Percentiles rank a stretch among this genome's conserved stretches.
phyloP scores from a whole-genome alignment of 805 yeast species.

The Candida tibetensis region DNA sequence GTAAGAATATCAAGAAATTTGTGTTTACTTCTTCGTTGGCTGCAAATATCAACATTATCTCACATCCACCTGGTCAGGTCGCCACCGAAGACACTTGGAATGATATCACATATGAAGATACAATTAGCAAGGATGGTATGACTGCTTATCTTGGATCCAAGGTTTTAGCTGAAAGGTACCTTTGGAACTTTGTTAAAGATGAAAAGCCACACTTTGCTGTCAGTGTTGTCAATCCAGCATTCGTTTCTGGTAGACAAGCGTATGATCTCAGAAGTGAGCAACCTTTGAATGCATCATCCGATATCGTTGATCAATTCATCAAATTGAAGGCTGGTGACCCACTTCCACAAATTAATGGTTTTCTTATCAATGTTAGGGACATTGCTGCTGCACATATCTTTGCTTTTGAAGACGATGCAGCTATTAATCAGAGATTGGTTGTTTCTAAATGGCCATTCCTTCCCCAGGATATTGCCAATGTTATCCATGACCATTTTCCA shows the following conservation, averaged over 20 bases:
- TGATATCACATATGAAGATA: slow-evolving; percentile 49
- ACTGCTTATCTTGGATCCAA: slow-evolving; percentile 31
- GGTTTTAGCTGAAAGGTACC: slow-evolving; percentile 19
- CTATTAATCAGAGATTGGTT: slow-evolving; percentile 11
- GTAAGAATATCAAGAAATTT: slow-evolving; percentile 14
- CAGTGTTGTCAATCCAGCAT: slow-evolving; percentile 52
- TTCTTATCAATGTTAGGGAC: slow-evolving; percentile 45
- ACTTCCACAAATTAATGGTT: slow-evolving; percentile 23
- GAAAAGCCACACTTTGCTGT: slow-evolving; percentile 35
- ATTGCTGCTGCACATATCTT: slow-evolving; percentile 45
- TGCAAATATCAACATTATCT: slow-evolving; percentile 10
- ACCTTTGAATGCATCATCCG: slow-evolving; percentile 34
- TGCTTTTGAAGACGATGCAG: slow-evolving; percentile 31
- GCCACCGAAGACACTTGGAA: slow-evolving; percentile 52
- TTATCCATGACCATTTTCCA: slow-evolving; percentile 21
- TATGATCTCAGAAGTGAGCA: slow-evolving; percentile 31
- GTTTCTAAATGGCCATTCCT: slow-evolving; percentile 15
- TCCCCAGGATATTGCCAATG: slow-evolving; percentile 22
- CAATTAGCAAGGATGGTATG: slow-evolving; percentile 34
- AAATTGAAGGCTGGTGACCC: slow-evolving; percentile 22
- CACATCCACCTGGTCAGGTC: slow-evolving; percentile 27
- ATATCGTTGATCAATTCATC: slow-evolving; percentile 41
- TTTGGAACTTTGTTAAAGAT: slow-evolving; percentile 19
- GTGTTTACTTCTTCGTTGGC: slow-evolving; percentile 27
- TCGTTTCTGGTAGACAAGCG: slow-evolving; percentile 59